Evolutionary conservation across 345 rosid genomes (phyloP).

Genomic region (Crucihimalaya himalaica): DNA sequence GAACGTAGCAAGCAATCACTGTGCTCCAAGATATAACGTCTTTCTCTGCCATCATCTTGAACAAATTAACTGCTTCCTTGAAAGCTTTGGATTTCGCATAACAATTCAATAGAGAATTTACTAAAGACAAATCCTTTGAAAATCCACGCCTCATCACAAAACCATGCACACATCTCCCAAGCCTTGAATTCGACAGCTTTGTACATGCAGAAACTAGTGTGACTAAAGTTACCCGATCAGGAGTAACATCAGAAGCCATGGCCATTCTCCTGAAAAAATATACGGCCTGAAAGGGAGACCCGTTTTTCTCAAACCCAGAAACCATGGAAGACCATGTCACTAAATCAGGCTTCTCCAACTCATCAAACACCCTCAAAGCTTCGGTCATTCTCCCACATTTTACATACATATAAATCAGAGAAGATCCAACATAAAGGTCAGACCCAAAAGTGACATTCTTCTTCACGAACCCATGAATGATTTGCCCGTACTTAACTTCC

Average conservation of each 20-base stretch:
- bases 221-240: conserved; percentile 49
- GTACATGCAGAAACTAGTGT: conserved; percentile 62
- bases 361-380: conserved; percentile 50
- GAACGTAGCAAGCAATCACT: conserved; percentile 47
- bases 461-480: conserved; percentile 50
- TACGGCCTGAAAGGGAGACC: conserved; percentile 46
- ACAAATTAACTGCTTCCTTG: conserved; percentile 41
- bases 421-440: conserved; percentile 53
- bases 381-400: conserved; percentile 46
- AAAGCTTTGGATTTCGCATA: conserved; percentile 48
- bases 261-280: conserved; percentile 46
- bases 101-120: conserved; percentile 53
- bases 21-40: conserved; percentile 69
- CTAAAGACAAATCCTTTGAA: conserved; percentile 38
- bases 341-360: conserved; percentile 48
- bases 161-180: conserved; percentile 56
- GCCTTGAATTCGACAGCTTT: conserved; percentile 40
- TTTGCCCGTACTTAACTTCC: conserved; percentile 43
- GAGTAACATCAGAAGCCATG: conserved; percentile 37
- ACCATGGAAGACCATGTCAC: conserved; percentile 66
- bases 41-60: conserved; percentile 46
- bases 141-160: conserved; percentile 49
- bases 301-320: conserved; percentile 57
- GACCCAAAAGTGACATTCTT: conserved; percentile 36
- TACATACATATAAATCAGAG: conserved; percentile 54